Base-by-base conservation (phyloP, 2,329 filamentous ascomycete species). In the Talaromyces sp. region DNA sequence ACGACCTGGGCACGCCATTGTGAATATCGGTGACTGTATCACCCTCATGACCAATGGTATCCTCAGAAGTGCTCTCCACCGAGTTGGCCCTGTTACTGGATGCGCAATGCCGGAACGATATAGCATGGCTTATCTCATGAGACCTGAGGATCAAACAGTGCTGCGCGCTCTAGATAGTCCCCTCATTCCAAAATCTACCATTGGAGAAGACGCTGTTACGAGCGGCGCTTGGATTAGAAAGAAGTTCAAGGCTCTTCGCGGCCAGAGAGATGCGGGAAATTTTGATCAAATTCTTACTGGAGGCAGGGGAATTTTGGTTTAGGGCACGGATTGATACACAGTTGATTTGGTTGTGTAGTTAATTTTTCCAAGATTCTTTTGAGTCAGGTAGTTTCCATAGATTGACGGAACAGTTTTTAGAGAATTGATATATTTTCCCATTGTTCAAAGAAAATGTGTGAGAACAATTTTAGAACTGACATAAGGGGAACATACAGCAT, bases 161-260 rank as follows among this genome's bases (percentile, higher is more conserved):
- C 46, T 51, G 11, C 46, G 46, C n/a, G n/a, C 46, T 51, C 17
- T 51, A 13, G 31, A 51, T n/a, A 51, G 46, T 36, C 46, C 46
- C 21, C 46, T 51, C 17, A 51, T 51, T 11, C 31, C 46, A 7
- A 21, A 36, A 33, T 36, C 46, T 51, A 11, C 25, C n/a, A 19
- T 6, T 36, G 46, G 31, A 21, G 31, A 51, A 51, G 31, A 21
- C n/a, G 46, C 9, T 2, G 31, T 51, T 51, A 51, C 46, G n/a
- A 51, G 46, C 15, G 46, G 46, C n/a, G n/a, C 46, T 7, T 51
- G 46, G 46, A 51, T 51, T 36, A 51, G 46, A 21, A 51, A 51
- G 46, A 51, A 51, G 4, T 51, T 51, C 28, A 51, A 51, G 31
- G 46, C 46, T 15, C 46, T 51, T 51, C 46, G 46, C 9, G 46